Base-by-base conservation (phyloP, 129 eudicot species). In the Daucus carota region DNA sequence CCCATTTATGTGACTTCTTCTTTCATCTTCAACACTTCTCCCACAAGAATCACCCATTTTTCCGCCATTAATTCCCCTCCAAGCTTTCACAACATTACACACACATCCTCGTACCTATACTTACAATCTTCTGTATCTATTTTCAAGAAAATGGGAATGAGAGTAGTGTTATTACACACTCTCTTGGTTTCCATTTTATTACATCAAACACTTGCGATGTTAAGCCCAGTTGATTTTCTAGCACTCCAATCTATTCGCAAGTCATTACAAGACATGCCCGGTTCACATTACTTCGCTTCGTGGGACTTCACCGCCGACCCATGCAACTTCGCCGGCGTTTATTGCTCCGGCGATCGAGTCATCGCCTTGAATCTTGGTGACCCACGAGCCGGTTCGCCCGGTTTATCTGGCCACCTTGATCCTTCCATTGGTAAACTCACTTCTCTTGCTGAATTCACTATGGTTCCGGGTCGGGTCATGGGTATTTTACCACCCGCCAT, bases 241-340 rank as follows among this genome's bases (percentile, higher is more conserved):
- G 96, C 96, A 2, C 76, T 92, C 3, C 97, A 92, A 62, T 82
- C 88, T 1, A 80, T 92, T 36, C 80, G 85, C 29, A 87, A 86
- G 76, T 77, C 92, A 54, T 72, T 92, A 17, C 70, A 84, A 32
- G 97, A 92, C 70, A 75, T 87, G 78, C 91, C 92, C 0, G 96
- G 97, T 4, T 92, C 96, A 3, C 75, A 83, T 52, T 89, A 68
- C 77, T 85, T 92, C 32, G 48, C 93, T 3, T 81, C 94, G 0
- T 92, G 98, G 98, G 96, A 92, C 45, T 92, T 92, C 92, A 92
- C 98, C 18, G 68, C 88, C 65, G 98, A 92, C 62, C 98, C 96
- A 2, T 92, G 98, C 67, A 83, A 74, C 79, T 92, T 92, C 84
- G 83, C 92, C 82, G 98, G 98, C 1, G 90, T 92, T 57, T 84